Conservation (phyloP, 2,329 filamentous ascomycete species). For the Ilyonectria mors-panacis region DNA sequence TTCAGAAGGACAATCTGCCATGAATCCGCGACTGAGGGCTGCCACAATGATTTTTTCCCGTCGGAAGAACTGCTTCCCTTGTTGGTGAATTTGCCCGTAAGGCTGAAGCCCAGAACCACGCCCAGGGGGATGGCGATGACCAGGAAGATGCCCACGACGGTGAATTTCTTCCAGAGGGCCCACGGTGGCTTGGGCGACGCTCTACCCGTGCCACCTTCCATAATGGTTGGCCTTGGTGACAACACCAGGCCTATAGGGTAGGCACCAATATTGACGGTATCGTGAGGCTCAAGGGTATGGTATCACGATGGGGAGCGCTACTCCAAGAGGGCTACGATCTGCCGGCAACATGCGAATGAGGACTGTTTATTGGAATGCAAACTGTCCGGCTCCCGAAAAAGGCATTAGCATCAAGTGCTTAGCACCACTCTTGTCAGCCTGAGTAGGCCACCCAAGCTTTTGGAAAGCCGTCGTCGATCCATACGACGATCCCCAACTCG, state of each 20-base stretch:
- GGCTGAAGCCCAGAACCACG: neutral
- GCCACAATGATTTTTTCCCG: neutral
- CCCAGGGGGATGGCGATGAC: conserved; percentile 3
- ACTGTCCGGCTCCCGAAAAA: neutral
- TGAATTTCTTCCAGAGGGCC: conserved; percentile 11
- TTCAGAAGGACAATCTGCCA: conserved; percentile 18
- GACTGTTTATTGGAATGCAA: neutral
- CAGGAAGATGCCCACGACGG: neutral
- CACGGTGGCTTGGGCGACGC: neutral
- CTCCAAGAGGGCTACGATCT: neutral
- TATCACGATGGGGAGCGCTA: neutral
- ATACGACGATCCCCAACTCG: neutral
- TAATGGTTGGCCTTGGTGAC: neutral
- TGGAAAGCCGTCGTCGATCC: neutral
- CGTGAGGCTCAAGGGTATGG: neutral
- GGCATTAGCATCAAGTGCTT: neutral
- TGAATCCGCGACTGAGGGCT: neutral
- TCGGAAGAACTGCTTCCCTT: neutral
- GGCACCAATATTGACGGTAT: neutral
- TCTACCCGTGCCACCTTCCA: neutral
- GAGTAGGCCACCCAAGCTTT: neutral
- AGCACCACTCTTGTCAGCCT: neutral
- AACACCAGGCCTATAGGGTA: neutral
- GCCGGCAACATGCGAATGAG: neutral
- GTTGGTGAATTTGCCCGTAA: neutral